Evolutionary conservation across 768 basidiomycete species (phyloP).

Genomic region (Macrolepiota dolichaula): DNA sequence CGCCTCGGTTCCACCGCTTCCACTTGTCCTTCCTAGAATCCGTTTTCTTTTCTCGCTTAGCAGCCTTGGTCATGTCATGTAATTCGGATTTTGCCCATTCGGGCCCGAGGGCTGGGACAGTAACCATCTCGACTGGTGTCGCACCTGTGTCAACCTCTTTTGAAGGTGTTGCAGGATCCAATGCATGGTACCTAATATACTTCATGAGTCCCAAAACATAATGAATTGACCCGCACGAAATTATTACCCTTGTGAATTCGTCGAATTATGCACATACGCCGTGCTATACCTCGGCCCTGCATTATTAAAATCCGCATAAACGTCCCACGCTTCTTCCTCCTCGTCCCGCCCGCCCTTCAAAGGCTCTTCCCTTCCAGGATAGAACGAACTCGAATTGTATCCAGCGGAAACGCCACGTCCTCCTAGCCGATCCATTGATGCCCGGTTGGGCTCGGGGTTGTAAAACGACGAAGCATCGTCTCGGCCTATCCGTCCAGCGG

Average conservation of each 20-base stretch:
- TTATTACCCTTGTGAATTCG: slow-evolving; percentile 39
- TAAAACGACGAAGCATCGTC: slow-evolving; percentile 76
- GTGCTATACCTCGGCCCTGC: slow-evolving; percentile 73
- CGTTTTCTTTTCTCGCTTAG: slow-evolving; percentile 57
- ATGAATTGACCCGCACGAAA: neutral
- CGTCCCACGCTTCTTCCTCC: slow-evolving; percentile 67
- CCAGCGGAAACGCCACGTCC: slow-evolving; percentile 50
- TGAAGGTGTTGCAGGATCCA: slow-evolving; percentile 29
- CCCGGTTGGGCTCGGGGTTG: slow-evolving; percentile 33
- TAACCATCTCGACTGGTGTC: slow-evolving; percentile 80
- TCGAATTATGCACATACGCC: slow-evolving; percentile 44
- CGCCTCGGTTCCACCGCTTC: slow-evolving; percentile 75
- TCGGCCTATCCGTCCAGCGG: slow-evolving; percentile 36
- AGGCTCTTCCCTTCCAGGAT: slow-evolving; percentile 69
- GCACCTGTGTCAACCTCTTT: slow-evolving; percentile 28
- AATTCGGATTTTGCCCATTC: slow-evolving; percentile 87
- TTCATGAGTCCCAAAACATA: slow-evolving; percentile 5
- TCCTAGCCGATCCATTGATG: slow-evolving; percentile 47
- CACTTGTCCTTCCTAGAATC: slow-evolving; percentile 56
- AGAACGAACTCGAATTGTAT: slow-evolving; percentile 68
- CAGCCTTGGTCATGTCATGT: slow-evolving; percentile 70
- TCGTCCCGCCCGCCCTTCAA: slow-evolving; percentile 78
- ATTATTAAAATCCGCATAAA: slow-evolving; percentile 90
- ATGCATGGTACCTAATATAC: slow-evolving; percentile 41
- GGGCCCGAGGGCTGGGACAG: slow-evolving; percentile 86